phyloP scores from a whole-genome alignment of 768 basidiomycete species.

The Arthromyces matolae region DNA sequence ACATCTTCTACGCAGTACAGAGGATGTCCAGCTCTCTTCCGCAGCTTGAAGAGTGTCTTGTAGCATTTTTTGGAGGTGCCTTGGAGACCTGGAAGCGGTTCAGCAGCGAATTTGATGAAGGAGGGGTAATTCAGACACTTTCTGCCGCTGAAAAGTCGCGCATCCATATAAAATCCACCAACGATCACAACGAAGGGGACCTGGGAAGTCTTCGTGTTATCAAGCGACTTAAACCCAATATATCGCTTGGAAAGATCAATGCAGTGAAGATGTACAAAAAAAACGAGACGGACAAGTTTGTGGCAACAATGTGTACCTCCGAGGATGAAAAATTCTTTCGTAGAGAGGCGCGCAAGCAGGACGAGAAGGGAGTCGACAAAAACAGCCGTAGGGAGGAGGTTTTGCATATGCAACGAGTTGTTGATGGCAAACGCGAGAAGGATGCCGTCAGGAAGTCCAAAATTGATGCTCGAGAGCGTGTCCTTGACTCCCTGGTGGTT shows the following conservation, averaged over 20 bases:
- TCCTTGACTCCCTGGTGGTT: background rate
- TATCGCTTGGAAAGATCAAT: background rate
- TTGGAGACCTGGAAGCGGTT: conserved; percentile 20
- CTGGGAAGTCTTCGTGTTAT: background rate
- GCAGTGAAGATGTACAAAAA: too few species aligned
- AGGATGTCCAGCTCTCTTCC: conserved; percentile 7
- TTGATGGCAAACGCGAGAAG: too few species aligned
- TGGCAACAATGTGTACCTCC: too few species aligned
- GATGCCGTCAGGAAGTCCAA: too few species aligned
- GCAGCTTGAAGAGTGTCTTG: conserved; percentile 13
- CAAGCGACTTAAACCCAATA: background rate
- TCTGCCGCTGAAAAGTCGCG: background rate
- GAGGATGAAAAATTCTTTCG: too few species aligned
- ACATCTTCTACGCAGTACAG: conserved; percentile 18
- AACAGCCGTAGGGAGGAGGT: too few species aligned
- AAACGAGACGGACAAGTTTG: too few species aligned
- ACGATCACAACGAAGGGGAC: background rate
- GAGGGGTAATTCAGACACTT: background rate
- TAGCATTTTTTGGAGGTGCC: conserved; percentile 25
- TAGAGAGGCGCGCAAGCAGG: too few species aligned
- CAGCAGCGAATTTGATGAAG: conserved; percentile 17
- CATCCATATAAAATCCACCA: background rate
- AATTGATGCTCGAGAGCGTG: too few species aligned
- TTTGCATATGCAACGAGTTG: too few species aligned
- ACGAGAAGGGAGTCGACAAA: too few species aligned